Evolutionary conservation across 2,329 filamentous ascomycete genomes (phyloP).

Genomic region (Gremmenia infestans): DNA sequence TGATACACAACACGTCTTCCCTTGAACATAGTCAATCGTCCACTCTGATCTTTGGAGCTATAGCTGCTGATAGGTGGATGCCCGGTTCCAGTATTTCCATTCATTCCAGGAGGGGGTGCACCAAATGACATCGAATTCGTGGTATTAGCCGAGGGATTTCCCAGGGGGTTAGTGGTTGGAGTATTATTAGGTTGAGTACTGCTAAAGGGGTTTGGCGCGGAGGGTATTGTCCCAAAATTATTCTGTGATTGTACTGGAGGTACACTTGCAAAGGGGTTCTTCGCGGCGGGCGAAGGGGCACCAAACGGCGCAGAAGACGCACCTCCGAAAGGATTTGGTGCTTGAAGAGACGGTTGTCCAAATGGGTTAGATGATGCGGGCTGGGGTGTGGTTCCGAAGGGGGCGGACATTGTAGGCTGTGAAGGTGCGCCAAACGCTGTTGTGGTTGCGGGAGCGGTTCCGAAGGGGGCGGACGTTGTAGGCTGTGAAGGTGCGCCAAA

Average conservation of each 20-base stretch:
- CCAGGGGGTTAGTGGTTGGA: constrained; percentile 1
- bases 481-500: constrained; percentile 36
- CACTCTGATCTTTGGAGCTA: constrained; percentile 15
- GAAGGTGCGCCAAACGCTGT: constrained; percentile 38
- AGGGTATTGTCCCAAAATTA: neutral
- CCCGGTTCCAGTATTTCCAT: constrained; percentile 1
- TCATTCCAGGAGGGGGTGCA: neutral
- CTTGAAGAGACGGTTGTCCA: constrained; percentile 17
- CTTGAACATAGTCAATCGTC: constrained; percentile 54
- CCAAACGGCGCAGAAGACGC: constrained; percentile 3
- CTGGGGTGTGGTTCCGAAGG: constrained; percentile 30
- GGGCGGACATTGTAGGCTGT: constrained; percentile 13
- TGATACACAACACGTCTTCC: constrained; percentile 58
- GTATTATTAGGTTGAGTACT: neutral
- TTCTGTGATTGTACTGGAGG: constrained; percentile 24
- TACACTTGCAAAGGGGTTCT: constrained; percentile 11
- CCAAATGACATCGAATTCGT: neutral
- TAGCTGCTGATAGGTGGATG: constrained; percentile 20
- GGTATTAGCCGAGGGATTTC: neutral
- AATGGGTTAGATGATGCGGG: constrained; percentile 38
- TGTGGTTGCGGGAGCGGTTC: constrained; percentile 14
- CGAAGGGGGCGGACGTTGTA: constrained; percentile 30
- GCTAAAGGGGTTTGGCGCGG: neutral
- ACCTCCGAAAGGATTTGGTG: neutral
- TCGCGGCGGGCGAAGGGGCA: neutral